These are phyloP conservation scores for Ustilaginoidea virens DNA, from an alignment of 2,329 filamentous ascomycete species.

Conservation along the genomic window DNA sequence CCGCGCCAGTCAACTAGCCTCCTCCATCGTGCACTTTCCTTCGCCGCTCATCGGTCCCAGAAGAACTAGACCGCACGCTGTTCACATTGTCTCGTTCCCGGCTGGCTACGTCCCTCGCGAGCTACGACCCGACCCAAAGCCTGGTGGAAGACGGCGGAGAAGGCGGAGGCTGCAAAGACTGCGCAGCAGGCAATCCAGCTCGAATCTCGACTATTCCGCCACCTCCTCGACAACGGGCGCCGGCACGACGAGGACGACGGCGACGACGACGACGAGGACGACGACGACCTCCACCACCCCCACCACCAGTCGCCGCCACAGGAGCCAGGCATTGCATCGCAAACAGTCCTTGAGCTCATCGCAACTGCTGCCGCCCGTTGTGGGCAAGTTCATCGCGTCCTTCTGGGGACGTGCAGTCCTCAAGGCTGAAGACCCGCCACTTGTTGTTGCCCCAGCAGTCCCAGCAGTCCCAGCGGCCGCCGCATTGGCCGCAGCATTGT, in stretches of 20 bases:
- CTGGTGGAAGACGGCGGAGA: constrained; percentile 1
- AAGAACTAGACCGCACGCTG: constrained; percentile 23
- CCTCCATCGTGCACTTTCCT: constrained; percentile 13
- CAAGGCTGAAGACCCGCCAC: constrained; percentile 1
- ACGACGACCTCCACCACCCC: constrained; percentile 11
- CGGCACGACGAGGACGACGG: no score
- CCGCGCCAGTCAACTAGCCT: constrained; percentile 1
- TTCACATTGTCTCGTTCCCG: constrained; percentile 26
- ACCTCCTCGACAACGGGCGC: not conserved
- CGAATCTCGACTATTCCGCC: constrained; percentile 1
- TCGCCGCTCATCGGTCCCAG: constrained; percentile 23
- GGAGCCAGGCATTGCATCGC: not conserved
- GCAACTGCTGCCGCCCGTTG: constrained; percentile 1
- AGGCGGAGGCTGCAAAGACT: constrained; percentile 1
- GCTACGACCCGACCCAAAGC: constrained; percentile 14
- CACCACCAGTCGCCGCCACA: constrained; percentile 19
- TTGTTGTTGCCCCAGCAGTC: not conserved
- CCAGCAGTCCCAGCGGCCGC: not conserved
- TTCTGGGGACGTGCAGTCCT: constrained; percentile 3
- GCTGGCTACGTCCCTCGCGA: constrained; percentile 29
- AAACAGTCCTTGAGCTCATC: constrained; percentile 1
- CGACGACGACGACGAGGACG: no score
- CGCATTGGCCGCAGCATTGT: constrained; percentile 6
- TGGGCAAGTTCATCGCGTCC: constrained; percentile 7
- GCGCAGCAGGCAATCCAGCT: no score